Evolutionary conservation across 345 rosid species (phyloP).

Genomic region (Eutrema japonicum): DNA sequence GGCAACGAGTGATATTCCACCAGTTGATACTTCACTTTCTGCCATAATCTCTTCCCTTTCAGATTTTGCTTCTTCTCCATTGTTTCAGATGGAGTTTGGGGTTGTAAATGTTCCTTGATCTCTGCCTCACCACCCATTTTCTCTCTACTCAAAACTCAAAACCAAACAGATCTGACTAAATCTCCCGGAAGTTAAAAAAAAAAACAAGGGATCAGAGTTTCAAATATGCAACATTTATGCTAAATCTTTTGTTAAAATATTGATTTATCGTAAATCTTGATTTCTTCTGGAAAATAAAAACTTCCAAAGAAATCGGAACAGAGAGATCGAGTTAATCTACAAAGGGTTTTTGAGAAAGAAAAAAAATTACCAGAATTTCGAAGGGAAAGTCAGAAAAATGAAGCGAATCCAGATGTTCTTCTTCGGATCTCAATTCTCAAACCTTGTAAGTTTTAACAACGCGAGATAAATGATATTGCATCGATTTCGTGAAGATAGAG

Average conservation of each 20-base stretch:
- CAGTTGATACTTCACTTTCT: constrained; percentile 85
- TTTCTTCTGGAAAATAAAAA: not conserved
- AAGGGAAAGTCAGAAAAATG: not conserved
- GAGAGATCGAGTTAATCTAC: not conserved
- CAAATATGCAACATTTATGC: not conserved
- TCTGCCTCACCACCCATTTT: constrained; percentile 47
- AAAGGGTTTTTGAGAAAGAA: not conserved
- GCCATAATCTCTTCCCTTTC: constrained; percentile 85
- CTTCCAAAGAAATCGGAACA: constrained; percentile 15
- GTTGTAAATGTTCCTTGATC: constrained; percentile 32
- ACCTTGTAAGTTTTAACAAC: not conserved
- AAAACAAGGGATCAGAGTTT: not conserved
- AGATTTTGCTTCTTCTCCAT: constrained; percentile 55
- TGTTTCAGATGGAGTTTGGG: constrained; percentile 46
- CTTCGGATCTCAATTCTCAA: constrained; percentile 35
- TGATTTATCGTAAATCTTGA: constrained; percentile 8
- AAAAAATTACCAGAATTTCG: constrained; percentile 28
- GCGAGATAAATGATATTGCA: not conserved
- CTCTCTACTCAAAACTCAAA: constrained; percentile 22
- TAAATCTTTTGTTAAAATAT: constrained; percentile 12
- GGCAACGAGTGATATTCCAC: constrained; percentile 92
- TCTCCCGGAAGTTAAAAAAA: too few species aligned
- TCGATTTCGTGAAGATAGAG: not conserved
- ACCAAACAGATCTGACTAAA: constrained; percentile 6
- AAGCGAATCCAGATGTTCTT: constrained; percentile 40